Conservation (phyloP, 1,284 basidiomycete genomes). For the Microbotryomycetes sp. region DNA sequence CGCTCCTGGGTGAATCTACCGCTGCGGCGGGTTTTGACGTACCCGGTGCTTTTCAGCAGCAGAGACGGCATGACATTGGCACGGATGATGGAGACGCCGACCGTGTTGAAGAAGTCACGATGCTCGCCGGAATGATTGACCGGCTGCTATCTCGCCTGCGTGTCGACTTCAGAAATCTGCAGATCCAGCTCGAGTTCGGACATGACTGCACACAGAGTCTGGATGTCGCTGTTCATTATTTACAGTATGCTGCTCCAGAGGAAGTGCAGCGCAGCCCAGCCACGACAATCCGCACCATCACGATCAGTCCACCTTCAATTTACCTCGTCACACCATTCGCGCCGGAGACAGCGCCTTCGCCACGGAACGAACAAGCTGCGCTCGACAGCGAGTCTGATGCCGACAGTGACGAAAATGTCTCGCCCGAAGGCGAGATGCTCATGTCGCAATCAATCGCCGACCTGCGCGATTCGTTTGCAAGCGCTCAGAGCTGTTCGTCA, state of each 20-base stretch:
- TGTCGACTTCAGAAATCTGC: slow-evolving; percentile 62
- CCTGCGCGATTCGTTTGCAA: slow-evolving; percentile 35
- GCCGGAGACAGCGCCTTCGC: slow-evolving; percentile 22
- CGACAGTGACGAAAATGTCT: slow-evolving; percentile 31
- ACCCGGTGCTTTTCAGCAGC: slow-evolving; percentile 50
- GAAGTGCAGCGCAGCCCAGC: too few species aligned
- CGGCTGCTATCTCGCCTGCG: slow-evolving; percentile 71
- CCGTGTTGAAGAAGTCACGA: slow-evolving; percentile 52
- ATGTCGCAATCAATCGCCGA: slow-evolving; percentile 48
- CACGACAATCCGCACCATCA: slow-evolving; percentile 4
- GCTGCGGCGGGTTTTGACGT: slow-evolving; percentile 54
- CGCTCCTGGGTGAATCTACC: slow-evolving; percentile 47
- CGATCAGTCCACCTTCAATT: neutral
- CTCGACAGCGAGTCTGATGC: neutral
- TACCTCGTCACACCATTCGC: slow-evolving; percentile 21
- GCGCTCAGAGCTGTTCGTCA: slow-evolving; percentile 20
- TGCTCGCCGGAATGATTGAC: slow-evolving; percentile 78
- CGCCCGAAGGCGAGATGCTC: slow-evolving; percentile 37
- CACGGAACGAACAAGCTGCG: neutral
- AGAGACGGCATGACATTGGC: too few species aligned
- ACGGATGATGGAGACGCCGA: slow-evolving; percentile 41
- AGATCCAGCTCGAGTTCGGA: slow-evolving; percentile 57
- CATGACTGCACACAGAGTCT: slow-evolving; percentile 56
- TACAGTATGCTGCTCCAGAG: too few species aligned
- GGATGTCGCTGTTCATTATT: slow-evolving; percentile 52